phyloP scores from a whole-genome alignment of 1,139 yeast genomes.

The Hanseniaspora uvarum region DNA sequence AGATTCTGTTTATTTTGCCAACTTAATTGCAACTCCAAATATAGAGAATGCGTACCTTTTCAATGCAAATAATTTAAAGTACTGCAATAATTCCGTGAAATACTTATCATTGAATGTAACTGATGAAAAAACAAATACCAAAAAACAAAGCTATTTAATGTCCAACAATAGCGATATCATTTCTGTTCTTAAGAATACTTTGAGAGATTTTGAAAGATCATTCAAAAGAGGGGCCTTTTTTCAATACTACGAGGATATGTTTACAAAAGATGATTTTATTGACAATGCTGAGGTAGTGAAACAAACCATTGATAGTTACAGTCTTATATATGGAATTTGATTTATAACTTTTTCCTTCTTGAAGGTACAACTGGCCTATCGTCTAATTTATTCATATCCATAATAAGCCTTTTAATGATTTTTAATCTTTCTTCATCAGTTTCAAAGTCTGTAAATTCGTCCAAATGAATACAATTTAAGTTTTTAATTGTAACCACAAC shows the following conservation, averaged over 20 bases:
- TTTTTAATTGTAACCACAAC: conserved; percentile 2
- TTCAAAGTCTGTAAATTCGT: neutral
- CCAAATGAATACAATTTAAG: neutral
- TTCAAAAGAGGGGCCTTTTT: conserved; percentile 15
- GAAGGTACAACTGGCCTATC: conserved; percentile 12
- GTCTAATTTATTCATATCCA: conserved; percentile 6
- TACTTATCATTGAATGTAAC: conserved; percentile 2
- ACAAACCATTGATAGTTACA: conserved; percentile 8
- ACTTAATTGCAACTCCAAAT: neutral
- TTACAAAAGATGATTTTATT: conserved; percentile 9
- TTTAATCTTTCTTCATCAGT: neutral
- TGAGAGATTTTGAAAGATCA: conserved; percentile 7
- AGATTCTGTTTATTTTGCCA: conserved; percentile 3
- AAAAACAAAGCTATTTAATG: conserved; percentile 1
- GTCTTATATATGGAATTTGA: neutral
- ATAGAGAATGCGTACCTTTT: conserved; percentile 6
- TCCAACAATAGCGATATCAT: conserved; percentile 11
- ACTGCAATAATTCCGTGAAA: conserved; percentile 4
- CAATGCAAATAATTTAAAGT: neutral
- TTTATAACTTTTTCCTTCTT: conserved; percentile 6
- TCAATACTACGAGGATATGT: conserved; percentile 6
- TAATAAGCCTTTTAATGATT: neutral
- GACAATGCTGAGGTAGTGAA: conserved; percentile 3
- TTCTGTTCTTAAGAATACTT: neutral
- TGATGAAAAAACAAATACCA: neutral